phyloP scores from a whole-genome alignment of 805 yeast genomes.

The Vanderwaltozyma verrucispora region DNA sequence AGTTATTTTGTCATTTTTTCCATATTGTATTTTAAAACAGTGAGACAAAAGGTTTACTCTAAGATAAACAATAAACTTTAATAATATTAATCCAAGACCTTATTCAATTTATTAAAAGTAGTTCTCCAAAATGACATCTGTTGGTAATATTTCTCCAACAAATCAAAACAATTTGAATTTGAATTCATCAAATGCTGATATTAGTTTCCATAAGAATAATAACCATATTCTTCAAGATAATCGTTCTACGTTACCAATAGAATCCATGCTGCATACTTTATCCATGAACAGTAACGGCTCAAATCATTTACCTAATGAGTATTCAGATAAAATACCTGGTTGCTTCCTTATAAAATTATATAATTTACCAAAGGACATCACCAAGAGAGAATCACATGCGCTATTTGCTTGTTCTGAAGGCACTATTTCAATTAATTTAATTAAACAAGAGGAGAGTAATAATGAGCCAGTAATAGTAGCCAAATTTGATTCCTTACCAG shows the following conservation, averaged over 20 bases:
- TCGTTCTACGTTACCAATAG: slow-evolving; percentile 1
- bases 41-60: no score
- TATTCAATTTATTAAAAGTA: no score
- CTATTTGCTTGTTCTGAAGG: slow-evolving; percentile 61
- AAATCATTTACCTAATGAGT: slow-evolving; percentile 1
- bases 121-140: not conserved
- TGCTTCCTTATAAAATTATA: slow-evolving; percentile 30
- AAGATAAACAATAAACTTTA: no score
- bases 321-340: not conserved
- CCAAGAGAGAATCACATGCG: slow-evolving; percentile 52
- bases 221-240: not conserved
- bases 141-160: not conserved
- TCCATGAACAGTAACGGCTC: slow-evolving; percentile 6
- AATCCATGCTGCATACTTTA: slow-evolving; percentile 13
- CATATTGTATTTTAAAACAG: no score
- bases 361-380: slow-evolving; percentile 52
- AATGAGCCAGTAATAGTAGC: slow-evolving; percentile 30
- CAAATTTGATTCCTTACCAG: slow-evolving; percentile 32
- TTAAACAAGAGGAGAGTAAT: slow-evolving; percentile 22
- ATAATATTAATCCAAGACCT: not conserved
- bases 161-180: not conserved
- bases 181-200: not conserved
- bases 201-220: not conserved
- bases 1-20: no score
- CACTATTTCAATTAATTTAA: slow-evolving; percentile 39